A percentile compares a stretch with the other conserved stretches of the same genome.
Evolutionary conservation across 257 asterid species (phyloP).

Genomic region (Coffea eugenioides): DNA sequence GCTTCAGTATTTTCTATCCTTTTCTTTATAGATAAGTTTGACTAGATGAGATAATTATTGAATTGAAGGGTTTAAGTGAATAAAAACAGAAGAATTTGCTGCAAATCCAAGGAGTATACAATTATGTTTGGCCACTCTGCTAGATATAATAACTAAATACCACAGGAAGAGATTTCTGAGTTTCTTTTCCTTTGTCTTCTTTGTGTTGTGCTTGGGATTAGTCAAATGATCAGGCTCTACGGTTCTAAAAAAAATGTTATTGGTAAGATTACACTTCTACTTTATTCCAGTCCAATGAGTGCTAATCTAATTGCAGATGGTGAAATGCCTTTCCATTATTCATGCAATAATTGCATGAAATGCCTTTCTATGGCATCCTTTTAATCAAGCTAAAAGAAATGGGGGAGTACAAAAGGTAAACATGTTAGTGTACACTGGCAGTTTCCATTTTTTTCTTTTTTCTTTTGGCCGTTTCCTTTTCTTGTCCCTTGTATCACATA

Average conservation of each 20-base stretch:
- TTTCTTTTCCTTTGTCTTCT: no score
- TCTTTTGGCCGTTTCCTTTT: no score
- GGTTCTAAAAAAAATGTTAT: not conserved
- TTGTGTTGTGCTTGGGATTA: not conserved
- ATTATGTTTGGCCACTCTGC: not conserved
- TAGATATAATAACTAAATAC: not conserved
- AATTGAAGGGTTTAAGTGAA: not conserved
- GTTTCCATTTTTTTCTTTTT: not conserved
- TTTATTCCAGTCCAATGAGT: not conserved
- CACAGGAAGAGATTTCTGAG: not conserved
- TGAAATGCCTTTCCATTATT: not conserved
- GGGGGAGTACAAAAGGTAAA: not conserved
- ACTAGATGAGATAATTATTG: not conserved
- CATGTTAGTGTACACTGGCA: not conserved
- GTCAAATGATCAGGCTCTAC: not conserved
- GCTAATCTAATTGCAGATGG: not conserved
- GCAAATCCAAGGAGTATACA: not conserved
- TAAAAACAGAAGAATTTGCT: not conserved
- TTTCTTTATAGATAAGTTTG: not conserved
- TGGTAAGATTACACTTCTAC: not conserved
- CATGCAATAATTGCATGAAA: not conserved
- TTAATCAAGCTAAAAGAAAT: not conserved
- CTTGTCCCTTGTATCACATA: no score
- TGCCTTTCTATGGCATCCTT: not conserved
- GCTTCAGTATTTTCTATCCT: not conserved